Base-by-base conservation (phyloP, 345 rosid genomes). In the Pistacia vera region DNA sequence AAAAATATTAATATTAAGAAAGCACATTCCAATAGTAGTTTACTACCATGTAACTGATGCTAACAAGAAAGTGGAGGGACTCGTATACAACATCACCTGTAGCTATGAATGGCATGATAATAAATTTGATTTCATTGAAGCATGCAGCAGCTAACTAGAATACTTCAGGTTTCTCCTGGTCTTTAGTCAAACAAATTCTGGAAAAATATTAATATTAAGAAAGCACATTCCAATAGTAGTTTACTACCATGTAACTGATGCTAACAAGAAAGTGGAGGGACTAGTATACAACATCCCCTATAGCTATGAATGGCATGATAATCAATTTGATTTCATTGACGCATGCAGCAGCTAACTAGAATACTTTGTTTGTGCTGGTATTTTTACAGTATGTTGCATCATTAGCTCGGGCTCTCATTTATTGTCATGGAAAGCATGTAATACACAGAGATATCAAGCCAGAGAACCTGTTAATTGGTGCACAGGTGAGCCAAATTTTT, bases 371-470 rank as follows among this genome's bases (percentile, higher is more conserved):
- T 2, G 35, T 41, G 54, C 20, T 60, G 75, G 48, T 77, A 13
- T 8, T 51, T 79, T 81, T 74, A 57, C 82, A 97, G 99, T 94
- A 94, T 83, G 98, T 97, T 74, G 99, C 99, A 18, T 94, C 98
- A 0, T 82, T 97, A 80, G 98, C 99, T 66, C 91, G 97, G 62
- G 99, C 98, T 18, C 91, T 97, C 86, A 94, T 97, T 65, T 97
- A 94, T 77, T 97, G 99, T 83, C 99, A 97, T 83, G 97, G 99
- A 56, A 97, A 97, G 84, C 99, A 97, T 83, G 96, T 97, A 55
- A 97, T 94, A 57, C 98, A 97, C 88, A 77, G 99, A 86, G 99
- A 97, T 73, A 97, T 97, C 54, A 97, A 97, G 72, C 99, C 99
- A 63, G 99, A 97, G 84, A 97, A 97, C 75, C 89, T 94, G 28